Percentiles rank a stretch among this genome's conserved stretches.
Evolutionary conservation across 169 alveolate genomes (phyloP).

Genomic region (Besnoitia besnoiti): DNA sequence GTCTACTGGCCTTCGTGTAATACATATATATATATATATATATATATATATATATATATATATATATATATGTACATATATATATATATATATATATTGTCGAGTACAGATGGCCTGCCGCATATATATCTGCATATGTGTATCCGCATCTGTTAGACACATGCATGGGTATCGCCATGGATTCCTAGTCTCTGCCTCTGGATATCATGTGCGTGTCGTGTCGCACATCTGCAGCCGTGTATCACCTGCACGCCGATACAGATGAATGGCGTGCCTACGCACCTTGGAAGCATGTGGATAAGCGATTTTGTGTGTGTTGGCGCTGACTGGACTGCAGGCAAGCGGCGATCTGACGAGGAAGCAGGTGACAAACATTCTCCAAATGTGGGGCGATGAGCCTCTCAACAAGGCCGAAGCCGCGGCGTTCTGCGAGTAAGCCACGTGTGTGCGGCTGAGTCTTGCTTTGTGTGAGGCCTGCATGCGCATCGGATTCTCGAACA

Average conservation of each 20-base stretch:
- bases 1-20: no score
- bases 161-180: neutral
- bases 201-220: no score
- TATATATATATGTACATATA: no score
- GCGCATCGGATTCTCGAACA: no score
- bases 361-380: conserved; percentile 48
- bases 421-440: conserved; percentile 46
- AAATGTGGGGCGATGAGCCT: conserved; percentile 64
- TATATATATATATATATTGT: no score
- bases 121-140: neutral
- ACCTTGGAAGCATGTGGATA: neutral
- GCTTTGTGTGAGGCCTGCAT: no score
- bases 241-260: no score
- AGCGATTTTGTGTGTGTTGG: neutral
- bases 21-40: no score
- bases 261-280: neutral
- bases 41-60: no score
- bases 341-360: conserved; percentile 50
- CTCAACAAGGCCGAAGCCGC: conserved; percentile 44
- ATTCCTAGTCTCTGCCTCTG: neutral
- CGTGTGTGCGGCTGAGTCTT: neutral
- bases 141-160: neutral
- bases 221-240: no score
- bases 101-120: no score
- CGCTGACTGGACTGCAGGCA: neutral